A percentile compares a stretch with the other conserved stretches of the same genome.
phyloP scores from a whole-genome alignment of 129 eudicot species.

The Lactuca sativa region DNA sequence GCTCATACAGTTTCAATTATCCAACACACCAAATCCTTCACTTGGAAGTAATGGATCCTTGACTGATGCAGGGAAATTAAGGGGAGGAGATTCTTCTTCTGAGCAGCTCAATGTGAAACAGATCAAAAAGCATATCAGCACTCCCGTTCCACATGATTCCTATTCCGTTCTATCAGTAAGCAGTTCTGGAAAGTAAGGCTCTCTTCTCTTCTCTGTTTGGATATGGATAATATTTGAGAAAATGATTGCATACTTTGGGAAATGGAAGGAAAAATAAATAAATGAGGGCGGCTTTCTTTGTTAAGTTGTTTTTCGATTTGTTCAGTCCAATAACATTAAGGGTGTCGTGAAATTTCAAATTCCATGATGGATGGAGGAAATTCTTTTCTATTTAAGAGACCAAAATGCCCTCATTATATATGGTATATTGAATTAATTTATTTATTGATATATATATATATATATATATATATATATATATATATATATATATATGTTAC shows the following conservation, averaged over 20 bases:
- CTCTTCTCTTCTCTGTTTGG: neutral
- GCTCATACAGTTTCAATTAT: constrained; percentile 77
- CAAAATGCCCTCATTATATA: no score
- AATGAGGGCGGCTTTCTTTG: neutral
- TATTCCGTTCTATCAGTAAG: constrained; percentile 84
- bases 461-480: no score
- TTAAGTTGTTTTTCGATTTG: neutral
- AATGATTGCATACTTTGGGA: no score
- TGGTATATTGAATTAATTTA: no score
- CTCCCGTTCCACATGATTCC: constrained; percentile 98
- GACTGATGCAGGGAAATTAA: constrained; percentile 66
- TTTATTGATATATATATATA: no score
- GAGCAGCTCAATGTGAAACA: constrained; percentile 88
- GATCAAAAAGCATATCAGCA: constrained; percentile 82
- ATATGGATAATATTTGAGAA: no score
- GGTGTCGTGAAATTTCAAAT: no score
- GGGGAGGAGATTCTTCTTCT: constrained; percentile 61
- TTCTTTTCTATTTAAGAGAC: no score
- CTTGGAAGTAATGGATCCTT: constrained; percentile 84
- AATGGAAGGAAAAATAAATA: no score
- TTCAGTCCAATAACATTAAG: no score
- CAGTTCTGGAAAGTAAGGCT: constrained; percentile 96
- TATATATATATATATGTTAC: no score
- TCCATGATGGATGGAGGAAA: no score
- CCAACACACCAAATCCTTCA: constrained; percentile 74